These are phyloP conservation scores for Psophocarpus tetragonolobus DNA, from an alignment of 306 rosid species.

Conservation along the genomic window DNA sequence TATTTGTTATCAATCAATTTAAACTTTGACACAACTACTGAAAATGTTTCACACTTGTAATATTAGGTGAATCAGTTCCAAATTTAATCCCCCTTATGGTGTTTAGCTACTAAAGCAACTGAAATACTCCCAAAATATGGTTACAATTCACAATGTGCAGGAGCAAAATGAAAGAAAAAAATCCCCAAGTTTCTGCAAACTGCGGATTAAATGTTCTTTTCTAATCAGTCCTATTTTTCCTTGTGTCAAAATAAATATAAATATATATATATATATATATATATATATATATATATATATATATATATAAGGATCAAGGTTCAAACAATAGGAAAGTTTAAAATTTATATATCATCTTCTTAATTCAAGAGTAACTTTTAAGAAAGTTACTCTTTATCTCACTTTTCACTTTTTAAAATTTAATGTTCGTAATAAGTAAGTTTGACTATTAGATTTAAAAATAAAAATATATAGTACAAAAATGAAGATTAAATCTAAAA, in stretches of 20 bases:
- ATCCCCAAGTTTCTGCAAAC: not conserved
- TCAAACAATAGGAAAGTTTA: not conserved
- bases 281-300: too few species aligned
- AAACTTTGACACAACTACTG: constrained; percentile 18
- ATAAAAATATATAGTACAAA: too few species aligned
- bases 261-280: not conserved
- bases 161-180: not conserved
- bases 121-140: constrained; percentile 5
- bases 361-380: too few species aligned
- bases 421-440: too few species aligned
- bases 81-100: not conserved
- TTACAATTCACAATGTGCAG: not conserved
- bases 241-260: not conserved
- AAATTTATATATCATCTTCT: not conserved
- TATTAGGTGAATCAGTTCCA: not conserved
- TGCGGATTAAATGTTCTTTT: not conserved
- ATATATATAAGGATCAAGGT: not conserved
- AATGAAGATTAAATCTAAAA: too few species aligned
- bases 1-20: not conserved
- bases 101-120: not conserved
- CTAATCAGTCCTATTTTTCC: not conserved
- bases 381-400: too few species aligned
- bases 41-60: not conserved
- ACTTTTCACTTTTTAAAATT: too few species aligned
- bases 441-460: too few species aligned